Percentiles rank a stretch among this genome's conserved stretches.
Conservation (phyloP, 2,329 filamentous ascomycete species). For the Botrytis paeoniae region DNA sequence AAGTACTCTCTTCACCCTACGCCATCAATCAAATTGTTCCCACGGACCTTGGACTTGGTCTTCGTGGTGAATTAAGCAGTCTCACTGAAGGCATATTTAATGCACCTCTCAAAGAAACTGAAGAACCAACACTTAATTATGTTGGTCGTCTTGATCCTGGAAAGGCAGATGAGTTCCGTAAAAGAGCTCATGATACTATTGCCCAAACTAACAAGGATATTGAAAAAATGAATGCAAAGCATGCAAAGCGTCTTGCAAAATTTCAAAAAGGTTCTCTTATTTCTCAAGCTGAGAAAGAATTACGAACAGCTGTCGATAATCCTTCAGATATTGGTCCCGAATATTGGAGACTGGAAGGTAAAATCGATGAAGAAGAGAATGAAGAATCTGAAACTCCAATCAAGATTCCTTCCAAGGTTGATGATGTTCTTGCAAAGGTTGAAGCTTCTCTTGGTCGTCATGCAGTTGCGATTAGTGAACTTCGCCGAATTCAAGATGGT, state of each 20-base stretch:
- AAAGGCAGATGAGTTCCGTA: slow-evolving; percentile 81
- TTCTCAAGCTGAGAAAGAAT: slow-evolving; percentile 70
- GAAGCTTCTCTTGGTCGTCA: slow-evolving; percentile 68
- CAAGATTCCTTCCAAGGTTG: slow-evolving; percentile 50
- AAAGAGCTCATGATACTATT: slow-evolving; percentile 70
- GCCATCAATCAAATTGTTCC: slow-evolving; percentile 80
- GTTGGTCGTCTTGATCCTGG: slow-evolving; percentile 67
- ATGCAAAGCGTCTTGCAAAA: slow-evolving; percentile 71
- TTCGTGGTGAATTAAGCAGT: slow-evolving; percentile 75
- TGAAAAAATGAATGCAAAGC: slow-evolving; percentile 75
- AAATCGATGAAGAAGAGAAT: slow-evolving; percentile 50
- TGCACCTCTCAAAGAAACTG: slow-evolving; percentile 52
- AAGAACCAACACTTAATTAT: slow-evolving; percentile 40
- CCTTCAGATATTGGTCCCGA: slow-evolving; percentile 55
- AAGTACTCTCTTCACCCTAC: slow-evolving; percentile 89
- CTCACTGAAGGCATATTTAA: slow-evolving; percentile 86
- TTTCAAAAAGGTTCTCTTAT: slow-evolving; percentile 69
- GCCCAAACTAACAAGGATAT: slow-evolving; percentile 76
- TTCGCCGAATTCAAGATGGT: slow-evolving; percentile 74
- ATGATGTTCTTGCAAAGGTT: slow-evolving; percentile 72
- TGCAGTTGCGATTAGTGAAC: slow-evolving; percentile 59
- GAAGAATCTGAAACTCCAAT: slow-evolving; percentile 29
- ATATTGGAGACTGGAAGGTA: slow-evolving; percentile 62
- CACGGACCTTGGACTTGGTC: slow-evolving; percentile 80
- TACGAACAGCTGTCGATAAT: slow-evolving; percentile 63